Conservation (phyloP, 306 rosid genomes). For the Quercus agrifolia region DNA sequence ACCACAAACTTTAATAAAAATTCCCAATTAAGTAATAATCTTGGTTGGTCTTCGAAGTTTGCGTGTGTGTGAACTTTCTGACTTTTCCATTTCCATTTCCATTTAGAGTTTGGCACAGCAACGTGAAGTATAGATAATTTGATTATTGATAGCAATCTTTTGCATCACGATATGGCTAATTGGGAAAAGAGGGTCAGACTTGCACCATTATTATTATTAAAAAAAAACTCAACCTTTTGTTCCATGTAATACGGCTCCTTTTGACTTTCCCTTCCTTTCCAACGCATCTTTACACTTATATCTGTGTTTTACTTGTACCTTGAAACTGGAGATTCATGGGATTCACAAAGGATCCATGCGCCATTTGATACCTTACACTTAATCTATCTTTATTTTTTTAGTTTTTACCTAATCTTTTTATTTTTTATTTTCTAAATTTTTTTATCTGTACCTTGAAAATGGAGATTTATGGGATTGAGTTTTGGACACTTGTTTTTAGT, state of each 20-base stretch:
- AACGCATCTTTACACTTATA: conserved; percentile 17
- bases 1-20: background rate
- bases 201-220: background rate
- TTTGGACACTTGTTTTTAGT: background rate
- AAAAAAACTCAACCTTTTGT: background rate
- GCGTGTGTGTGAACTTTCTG: conserved; percentile 1
- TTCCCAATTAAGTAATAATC: background rate
- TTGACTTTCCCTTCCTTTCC: conserved; percentile 21
- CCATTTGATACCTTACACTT: background rate
- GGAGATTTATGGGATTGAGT: background rate
- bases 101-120: background rate
- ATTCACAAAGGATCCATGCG: background rate
- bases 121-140: background rate
- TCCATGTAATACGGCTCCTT: conserved; percentile 27
- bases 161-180: background rate
- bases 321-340: background rate
- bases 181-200: background rate
- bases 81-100: background rate
- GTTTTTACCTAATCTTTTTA: too few relatives aligned
- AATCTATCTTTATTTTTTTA: background rate
- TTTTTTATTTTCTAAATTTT: background rate
- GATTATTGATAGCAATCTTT: background rate
- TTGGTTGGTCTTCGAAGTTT: background rate
- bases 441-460: background rate
- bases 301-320: conserved; percentile 17